Evolutionary conservation across 805 yeast genomes (phyloP), one percentile per base, ranked within the genome.

Genomic region (Teunomyces kruisii): DNA sequence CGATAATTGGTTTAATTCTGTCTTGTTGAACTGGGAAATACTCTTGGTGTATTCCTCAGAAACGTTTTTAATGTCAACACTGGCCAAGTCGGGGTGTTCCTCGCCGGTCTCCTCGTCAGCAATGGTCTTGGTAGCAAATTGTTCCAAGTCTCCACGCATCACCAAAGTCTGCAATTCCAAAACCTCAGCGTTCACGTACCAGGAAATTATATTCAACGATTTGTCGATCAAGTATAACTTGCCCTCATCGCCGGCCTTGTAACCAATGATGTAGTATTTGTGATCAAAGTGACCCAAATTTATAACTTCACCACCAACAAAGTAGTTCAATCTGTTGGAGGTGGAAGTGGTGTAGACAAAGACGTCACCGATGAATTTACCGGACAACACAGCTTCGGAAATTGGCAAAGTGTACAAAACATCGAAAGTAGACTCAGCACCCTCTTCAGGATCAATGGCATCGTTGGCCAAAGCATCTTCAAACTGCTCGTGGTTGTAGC

Each of bases 311-410:
- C 96, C 96, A 57, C 99, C 99, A 49, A 94, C 98, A 50, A 90
- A 80, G 65, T 94, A 94, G 69, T 91, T 92, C 61, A 94, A 76
- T 66, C 98, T 82, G 70, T 90, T 88, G 32, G 75, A 61, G 17
- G 95, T 76, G 14, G 82, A 60, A 2, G 97, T 89, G 12, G 97
- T 88, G 72, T 86, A 94, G 43, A 94, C 81, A 64, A 92, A 91
- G 38, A 94, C 97, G 71, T 94, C 98, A 54, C 98, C 99, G 57
- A 91, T 90, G 90, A 97, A 94, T 65, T 84, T 85, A 59, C 97
- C 97, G 24, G 96, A 84, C 48, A 87, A 81, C 31, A 92, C 80
- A 14, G 83, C 70, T 63, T 94, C 99, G 2, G 73, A 55, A 19
- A 74, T 66, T 46, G 80, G 78, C 48, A 89, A 78, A 50, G 95